These are phyloP conservation scores for Microthyrium microscopicum DNA, from an alignment of 2,329 filamentous ascomycete genomes.

Conservation along the genomic window DNA sequence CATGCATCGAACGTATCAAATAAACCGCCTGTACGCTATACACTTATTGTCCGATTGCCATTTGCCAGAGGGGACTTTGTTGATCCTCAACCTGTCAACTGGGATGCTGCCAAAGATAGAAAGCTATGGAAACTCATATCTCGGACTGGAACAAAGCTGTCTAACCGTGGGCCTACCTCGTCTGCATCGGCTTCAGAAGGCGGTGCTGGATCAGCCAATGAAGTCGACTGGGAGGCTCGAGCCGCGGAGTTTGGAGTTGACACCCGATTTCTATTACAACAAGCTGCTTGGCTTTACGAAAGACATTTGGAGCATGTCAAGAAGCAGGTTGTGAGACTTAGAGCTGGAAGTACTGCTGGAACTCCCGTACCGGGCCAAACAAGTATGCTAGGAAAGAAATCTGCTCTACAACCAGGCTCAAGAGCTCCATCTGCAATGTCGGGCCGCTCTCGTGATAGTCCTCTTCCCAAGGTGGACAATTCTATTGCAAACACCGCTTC, in stretches of 20 bases:
- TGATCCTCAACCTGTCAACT: slow-evolving; percentile 74
- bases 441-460: slow-evolving; percentile 39
- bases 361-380: slow-evolving; percentile 38
- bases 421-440: slow-evolving; percentile 38
- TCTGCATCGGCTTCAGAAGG: no score
- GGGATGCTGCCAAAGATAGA: slow-evolving; percentile 76
- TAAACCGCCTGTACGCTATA: slow-evolving; percentile 39
- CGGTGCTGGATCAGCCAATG: no score
- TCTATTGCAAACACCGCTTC: slow-evolving; percentile 18
- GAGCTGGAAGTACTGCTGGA: slow-evolving; percentile 37
- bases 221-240: slow-evolving; percentile 22
- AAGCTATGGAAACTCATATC: slow-evolving; percentile 83
- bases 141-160: slow-evolving; percentile 41
- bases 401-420: slow-evolving; percentile 21
- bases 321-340: slow-evolving; percentile 70
- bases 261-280: slow-evolving; percentile 75
- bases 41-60: slow-evolving; percentile 77
- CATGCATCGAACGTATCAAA: no score
- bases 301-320: slow-evolving; percentile 77
- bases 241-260: slow-evolving; percentile 68
- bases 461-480: slow-evolving; percentile 31
- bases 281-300: slow-evolving; percentile 88
- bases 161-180: not conserved
- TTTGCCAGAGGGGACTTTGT: slow-evolving; percentile 76
- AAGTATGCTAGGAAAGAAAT: slow-evolving; percentile 24